Conservation (phyloP, 129 eudicot genomes). For the Rutidosis leptorrhynchoides region DNA sequence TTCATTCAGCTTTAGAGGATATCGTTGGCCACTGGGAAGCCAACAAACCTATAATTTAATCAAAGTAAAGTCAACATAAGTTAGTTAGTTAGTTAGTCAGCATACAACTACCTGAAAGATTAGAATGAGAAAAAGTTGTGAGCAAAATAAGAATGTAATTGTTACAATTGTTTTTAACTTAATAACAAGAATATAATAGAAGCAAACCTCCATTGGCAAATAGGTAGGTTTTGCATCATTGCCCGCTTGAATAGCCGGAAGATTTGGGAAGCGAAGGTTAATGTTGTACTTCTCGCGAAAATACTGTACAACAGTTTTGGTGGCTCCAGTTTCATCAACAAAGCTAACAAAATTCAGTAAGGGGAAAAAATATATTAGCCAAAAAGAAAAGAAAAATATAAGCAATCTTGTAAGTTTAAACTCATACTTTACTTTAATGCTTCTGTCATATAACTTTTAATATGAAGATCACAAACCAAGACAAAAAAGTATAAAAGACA, state of each 20-base stretch:
- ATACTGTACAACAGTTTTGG: conserved; percentile 45
- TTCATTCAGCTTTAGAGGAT: conserved; percentile 52
- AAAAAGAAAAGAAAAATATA: background rate
- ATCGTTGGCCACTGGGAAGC: conserved; percentile 57
- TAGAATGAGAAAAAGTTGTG: background rate
- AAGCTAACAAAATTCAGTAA: conserved; percentile 25
- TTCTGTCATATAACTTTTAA: background rate
- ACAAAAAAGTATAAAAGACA: background rate
- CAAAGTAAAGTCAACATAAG: background rate
- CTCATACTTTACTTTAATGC: background rate
- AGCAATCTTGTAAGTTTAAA: no score
- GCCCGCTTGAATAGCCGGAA: conserved; percentile 66
- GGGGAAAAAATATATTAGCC: background rate
- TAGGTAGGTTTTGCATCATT: conserved; percentile 48
- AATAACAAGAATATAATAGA: background rate
- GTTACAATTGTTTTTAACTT: background rate
- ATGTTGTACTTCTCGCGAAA: conserved; percentile 40
- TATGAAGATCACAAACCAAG: background rate
- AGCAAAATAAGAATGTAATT: background rate
- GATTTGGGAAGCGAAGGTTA: conserved; percentile 26
- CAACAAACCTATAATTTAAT: conserved; percentile 38
- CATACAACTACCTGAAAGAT: background rate
- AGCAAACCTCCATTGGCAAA: conserved; percentile 80
- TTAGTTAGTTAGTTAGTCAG: background rate
- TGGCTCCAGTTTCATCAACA: conserved; percentile 36